Conservation (phyloP, 164 flowering plant species). For the Stephania japonica region DNA sequence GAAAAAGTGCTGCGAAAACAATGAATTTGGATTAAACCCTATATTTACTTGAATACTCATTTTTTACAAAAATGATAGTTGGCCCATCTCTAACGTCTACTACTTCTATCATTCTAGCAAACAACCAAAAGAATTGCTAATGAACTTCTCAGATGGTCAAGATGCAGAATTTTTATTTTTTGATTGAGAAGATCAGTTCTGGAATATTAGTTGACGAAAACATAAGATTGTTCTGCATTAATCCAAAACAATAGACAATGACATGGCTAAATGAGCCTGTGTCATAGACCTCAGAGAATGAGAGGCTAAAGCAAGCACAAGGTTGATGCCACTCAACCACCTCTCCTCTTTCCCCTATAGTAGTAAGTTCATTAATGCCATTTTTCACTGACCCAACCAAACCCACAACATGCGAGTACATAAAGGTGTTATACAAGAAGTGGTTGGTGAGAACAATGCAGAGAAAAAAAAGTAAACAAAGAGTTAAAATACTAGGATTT, state of each 20-base stretch:
- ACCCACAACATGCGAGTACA: not conserved
- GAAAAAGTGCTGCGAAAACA: not conserved
- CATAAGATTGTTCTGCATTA: not conserved
- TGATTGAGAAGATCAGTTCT: too few species aligned
- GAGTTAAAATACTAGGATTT: too few species aligned
- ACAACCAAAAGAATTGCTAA: too few species aligned
- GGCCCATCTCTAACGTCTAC: not conserved
- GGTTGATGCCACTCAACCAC: not conserved
- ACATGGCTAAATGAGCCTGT: too few species aligned
- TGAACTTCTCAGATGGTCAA: too few species aligned
- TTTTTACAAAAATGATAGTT: not conserved
- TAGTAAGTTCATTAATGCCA: not conserved
- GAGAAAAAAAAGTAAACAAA: too few species aligned
- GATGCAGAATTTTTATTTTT: too few species aligned
- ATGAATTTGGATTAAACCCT: not conserved
- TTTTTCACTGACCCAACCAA: not conserved
- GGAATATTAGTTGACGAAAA: not conserved
- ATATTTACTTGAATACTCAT: too few species aligned
- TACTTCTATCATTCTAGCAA: too few species aligned
- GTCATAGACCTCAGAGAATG: not conserved
- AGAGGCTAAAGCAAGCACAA: not conserved
- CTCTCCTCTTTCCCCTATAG: not conserved
- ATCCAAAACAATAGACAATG: not conserved
- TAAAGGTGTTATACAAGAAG: not conserved
- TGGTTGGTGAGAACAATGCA: not conserved